Evolutionary conservation across 2,329 filamentous ascomycete species (phyloP), one percentile per base, ranked within the genome.

Genomic region (Dothistroma septosporum): DNA sequence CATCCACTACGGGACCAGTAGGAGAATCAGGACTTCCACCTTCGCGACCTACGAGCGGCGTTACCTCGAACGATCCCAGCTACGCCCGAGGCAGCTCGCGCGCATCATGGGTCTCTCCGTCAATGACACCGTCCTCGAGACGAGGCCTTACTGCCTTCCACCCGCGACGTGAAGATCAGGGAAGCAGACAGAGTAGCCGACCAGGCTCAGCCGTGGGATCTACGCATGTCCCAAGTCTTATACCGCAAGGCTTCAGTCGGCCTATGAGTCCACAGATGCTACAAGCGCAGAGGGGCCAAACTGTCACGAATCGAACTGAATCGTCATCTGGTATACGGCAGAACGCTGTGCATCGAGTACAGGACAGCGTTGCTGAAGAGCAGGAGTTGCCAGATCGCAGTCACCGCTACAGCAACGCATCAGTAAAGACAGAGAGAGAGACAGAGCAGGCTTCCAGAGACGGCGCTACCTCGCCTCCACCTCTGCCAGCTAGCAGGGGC

Each of bases 221-320:
- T 71, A 94, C 90, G 47, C 94, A 99, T 80, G 92, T 96, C 21
- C 92, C 94, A 1, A 92, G 89, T 1, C 79, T 99, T 57, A 88
- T 91, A 2, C 92, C 91, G 16, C 89, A 93, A 71, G 93, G 91
- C 57, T 97, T 99, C 78, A 96, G 96, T 73, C 89, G 88, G 22
- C 94, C 94, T 44, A 96, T 99, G 91, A 97, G 92, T 77, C 96
- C 93, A 24, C 92, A 96, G 74, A 89, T 91, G 74, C 80, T 97
- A 55, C 93, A 97, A 77, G 92, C 92, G 58, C 94, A 97, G 76
- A 83, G 93, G 74, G 87, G 87, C 64, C 85, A 80, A 67, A 76
- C 71, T 21, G 49, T 64, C 65, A 24, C 58, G 62, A 28, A 68
- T 61, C 53, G 33, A 32, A 58, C 32, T 31, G 10, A 21, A 32